phyloP scores from a whole-genome alignment of 306 rosid genomes.

The Citrullus colocynthis region DNA sequence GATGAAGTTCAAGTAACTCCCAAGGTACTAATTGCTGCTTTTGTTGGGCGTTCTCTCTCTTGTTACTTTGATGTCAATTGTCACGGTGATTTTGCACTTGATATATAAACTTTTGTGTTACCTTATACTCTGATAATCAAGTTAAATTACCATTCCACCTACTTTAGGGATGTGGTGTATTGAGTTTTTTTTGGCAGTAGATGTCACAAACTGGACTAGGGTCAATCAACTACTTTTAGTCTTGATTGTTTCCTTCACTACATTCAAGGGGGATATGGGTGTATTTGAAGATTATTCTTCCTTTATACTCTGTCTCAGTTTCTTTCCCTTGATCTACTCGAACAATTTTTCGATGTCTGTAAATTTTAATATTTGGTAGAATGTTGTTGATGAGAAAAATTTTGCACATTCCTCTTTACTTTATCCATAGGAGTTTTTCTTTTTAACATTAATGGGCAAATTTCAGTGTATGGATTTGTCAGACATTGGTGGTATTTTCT shows the following conservation, averaged over 20 bases:
- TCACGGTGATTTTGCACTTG: not conserved
- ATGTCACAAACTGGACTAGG: not conserved
- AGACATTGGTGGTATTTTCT: not conserved
- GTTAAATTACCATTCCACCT: not conserved
- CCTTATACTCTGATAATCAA: not conserved
- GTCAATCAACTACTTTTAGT: not conserved
- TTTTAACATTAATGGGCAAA: not conserved
- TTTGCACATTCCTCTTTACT: not conserved
- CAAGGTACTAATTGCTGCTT: not conserved
- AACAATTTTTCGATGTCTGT: not conserved
- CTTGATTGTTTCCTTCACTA: not conserved
- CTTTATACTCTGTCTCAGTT: not conserved
- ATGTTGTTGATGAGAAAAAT: not conserved
- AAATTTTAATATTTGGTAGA: not conserved
- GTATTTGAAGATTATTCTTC: not conserved
- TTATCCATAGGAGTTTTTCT: not conserved
- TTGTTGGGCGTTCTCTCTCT: not conserved
- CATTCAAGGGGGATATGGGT: not conserved
- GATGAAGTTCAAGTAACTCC: constrained; percentile 34
- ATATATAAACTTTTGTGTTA: not conserved
- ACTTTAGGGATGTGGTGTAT: not conserved
- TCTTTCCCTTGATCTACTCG: not conserved
- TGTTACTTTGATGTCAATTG: not conserved
- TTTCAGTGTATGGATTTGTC: not conserved
- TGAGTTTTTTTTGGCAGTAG: not conserved